Base-by-base conservation (phyloP, 371 early-diverging fungal species). In the Vittaforma corneae region DNA sequence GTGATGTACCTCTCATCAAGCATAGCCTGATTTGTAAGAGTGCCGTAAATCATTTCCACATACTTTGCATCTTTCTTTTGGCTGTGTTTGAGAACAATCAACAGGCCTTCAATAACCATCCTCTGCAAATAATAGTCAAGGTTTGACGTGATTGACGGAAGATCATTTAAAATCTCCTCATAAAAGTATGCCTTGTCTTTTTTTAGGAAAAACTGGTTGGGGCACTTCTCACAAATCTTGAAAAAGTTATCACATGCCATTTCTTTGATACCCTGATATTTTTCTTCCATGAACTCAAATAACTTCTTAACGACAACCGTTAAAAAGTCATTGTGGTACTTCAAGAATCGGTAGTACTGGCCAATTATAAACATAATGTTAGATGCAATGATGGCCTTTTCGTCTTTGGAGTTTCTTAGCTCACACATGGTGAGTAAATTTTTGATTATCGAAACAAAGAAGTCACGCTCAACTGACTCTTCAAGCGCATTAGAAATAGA, bases 201-300 rank as follows among this genome's bases (percentile, higher is more conserved):
- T 35, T 57, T 53, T 6, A 40, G 40, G 40, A 81, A 72, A 82
- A 94, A 93, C 72, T 94, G 91, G 24, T 88, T 84, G 45, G 86
- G 86, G 80, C 93, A 92, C 75, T 92, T 92, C 73, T 91, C 89
- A 16, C 92, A 83, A 73, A 98, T 94, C 76, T 90, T 93, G 68
- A 92, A 90, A 77, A 97, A 94, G 1, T 96, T 95, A 78, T 99
- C 97, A 79, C 97, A 97, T 24, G 97, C 97, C 99, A 99, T 99
- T 78, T 99, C 99, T 77, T 93, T 92, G 20, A 97, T 93, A 81
- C 97, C 99, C 80, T 93, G 95, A 71, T 95, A 93, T 2, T 85
- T 81, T 80, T 97, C 98, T 72, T 93, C 91, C 97, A 99, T 99
- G 80, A 99, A 99, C 81, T 99, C 98, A 80, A 97, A 94, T 38